phyloP scores from a whole-genome alignment of 2,329 filamentous ascomycete species.

The Alternaria sp. region DNA sequence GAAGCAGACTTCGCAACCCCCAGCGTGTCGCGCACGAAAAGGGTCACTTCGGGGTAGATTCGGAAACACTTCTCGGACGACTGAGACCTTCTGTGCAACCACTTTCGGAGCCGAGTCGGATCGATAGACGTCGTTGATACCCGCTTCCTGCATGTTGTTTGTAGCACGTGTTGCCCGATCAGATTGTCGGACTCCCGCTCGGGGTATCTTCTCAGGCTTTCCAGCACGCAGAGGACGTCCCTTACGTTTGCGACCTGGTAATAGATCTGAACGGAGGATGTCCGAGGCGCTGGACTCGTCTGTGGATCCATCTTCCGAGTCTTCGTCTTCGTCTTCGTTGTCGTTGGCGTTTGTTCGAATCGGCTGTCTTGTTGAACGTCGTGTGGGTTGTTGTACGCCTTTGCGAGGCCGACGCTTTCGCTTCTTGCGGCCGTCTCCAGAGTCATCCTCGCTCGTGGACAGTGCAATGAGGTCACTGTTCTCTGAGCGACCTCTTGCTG shows the following conservation, averaged over 20 bases:
- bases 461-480: constrained; percentile 18
- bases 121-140: constrained; percentile 65
- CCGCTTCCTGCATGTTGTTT: constrained; percentile 61
- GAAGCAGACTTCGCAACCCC: constrained; percentile 76
- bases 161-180: constrained; percentile 54
- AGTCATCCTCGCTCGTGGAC: constrained; percentile 34
- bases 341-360: constrained; percentile 17
- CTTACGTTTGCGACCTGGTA: constrained; percentile 49
- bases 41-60: constrained; percentile 64
- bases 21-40: constrained; percentile 74
- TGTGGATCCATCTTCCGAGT: constrained; percentile 38
- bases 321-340: constrained; percentile 30
- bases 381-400: constrained; percentile 28
- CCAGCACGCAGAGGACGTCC: constrained; percentile 19
- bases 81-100: constrained; percentile 62
- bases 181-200: constrained; percentile 51
- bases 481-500: constrained; percentile 24
- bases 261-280: constrained; percentile 52
- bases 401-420: constrained; percentile 27
- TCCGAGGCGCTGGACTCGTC: constrained; percentile 37
- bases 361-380: constrained; percentile 37
- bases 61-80: constrained; percentile 75
- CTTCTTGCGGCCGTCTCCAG: constrained; percentile 11
- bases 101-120: constrained; percentile 51
- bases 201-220: constrained; percentile 26